A percentile compares a stretch with the other conserved stretches of the same genome.
Evolutionary conservation across 1,284 basidiomycete genomes (phyloP).

Genomic region (Athelia sp.): DNA sequence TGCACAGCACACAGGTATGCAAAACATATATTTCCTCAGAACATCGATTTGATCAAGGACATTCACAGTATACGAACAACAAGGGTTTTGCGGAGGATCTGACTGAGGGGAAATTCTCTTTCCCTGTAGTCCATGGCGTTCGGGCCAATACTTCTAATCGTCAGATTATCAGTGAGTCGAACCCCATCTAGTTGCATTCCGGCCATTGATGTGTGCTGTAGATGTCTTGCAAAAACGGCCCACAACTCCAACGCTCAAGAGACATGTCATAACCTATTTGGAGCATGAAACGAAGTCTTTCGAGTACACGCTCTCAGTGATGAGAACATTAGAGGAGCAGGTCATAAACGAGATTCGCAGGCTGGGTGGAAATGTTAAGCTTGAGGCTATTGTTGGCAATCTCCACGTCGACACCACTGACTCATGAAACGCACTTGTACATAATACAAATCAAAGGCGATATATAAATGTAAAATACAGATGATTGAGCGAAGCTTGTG

Average conservation of each 20-base stretch:
- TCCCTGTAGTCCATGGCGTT: conserved; percentile 72
- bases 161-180: conserved; percentile 72
- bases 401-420: conserved; percentile 20
- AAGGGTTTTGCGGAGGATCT: conserved; percentile 81
- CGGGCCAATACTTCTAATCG: conserved; percentile 53
- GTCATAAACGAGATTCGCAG: conserved; percentile 48
- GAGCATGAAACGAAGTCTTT: conserved; percentile 64
- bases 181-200: neutral
- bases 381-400: conserved; percentile 37
- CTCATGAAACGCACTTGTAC: neutral
- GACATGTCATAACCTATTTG: conserved; percentile 77
- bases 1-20: conserved; percentile 77
- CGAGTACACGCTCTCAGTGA: conserved; percentile 64
- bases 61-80: conserved; percentile 57
- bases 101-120: conserved; percentile 80
- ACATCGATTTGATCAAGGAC: no score
- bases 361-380: conserved; percentile 51
- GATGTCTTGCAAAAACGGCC: conserved; percentile 89
- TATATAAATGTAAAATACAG: no score
- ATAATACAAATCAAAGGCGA: no score
- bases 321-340: conserved; percentile 51
- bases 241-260: conserved; percentile 73
- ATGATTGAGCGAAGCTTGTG: no score
- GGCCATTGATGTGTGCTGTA: conserved; percentile 22
- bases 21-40: neutral